Percentiles rank a stretch among this genome's conserved stretches.
Evolutionary conservation across 2,329 filamentous ascomycete species (phyloP).

Genomic region (Hypoxylon sp.): DNA sequence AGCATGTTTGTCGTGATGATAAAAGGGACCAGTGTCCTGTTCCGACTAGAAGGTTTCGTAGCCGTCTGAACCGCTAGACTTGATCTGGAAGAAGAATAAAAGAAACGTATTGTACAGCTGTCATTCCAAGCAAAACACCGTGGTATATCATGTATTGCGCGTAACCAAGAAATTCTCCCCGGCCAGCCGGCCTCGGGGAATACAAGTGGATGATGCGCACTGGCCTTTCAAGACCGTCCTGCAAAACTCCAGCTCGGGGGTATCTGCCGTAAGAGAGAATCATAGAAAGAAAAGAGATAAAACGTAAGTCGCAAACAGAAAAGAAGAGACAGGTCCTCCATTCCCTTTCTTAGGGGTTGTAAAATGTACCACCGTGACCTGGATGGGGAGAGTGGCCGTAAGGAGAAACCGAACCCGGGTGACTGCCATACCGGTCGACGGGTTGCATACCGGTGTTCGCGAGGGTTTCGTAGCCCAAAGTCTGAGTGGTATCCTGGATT

Average conservation of each 20-base stretch:
- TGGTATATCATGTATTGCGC: slow-evolving; percentile 22
- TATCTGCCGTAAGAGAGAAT: slow-evolving; percentile 34
- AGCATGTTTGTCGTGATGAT: slow-evolving; percentile 9
- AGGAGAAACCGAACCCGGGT: slow-evolving; percentile 53
- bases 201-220: slow-evolving; percentile 8
- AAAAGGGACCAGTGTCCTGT: not conserved
- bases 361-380: slow-evolving; percentile 48
- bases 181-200: slow-evolving; percentile 5
- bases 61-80: not conserved
- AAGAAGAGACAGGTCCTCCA: slow-evolving; percentile 14
- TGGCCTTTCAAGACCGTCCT: slow-evolving; percentile 12
- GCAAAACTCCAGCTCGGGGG: slow-evolving; percentile 32
- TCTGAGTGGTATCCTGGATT: slow-evolving; percentile 45
- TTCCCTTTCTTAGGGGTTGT: slow-evolving; percentile 37
- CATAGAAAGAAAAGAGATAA: too few species aligned
- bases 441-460: slow-evolving; percentile 44
- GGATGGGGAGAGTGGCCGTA: slow-evolving; percentile 53
- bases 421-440: slow-evolving; percentile 49
- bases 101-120: slow-evolving; percentile 18
- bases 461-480: slow-evolving; percentile 46
- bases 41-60: not conserved
- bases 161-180: not conserved
- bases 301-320: slow-evolving; percentile 31
- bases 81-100: slow-evolving; percentile 2
- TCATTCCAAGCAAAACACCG: slow-evolving; percentile 21